Evolutionary conservation across 2,329 filamentous ascomycete genomes (phyloP).

Genomic region (Claviceps capensis): DNA sequence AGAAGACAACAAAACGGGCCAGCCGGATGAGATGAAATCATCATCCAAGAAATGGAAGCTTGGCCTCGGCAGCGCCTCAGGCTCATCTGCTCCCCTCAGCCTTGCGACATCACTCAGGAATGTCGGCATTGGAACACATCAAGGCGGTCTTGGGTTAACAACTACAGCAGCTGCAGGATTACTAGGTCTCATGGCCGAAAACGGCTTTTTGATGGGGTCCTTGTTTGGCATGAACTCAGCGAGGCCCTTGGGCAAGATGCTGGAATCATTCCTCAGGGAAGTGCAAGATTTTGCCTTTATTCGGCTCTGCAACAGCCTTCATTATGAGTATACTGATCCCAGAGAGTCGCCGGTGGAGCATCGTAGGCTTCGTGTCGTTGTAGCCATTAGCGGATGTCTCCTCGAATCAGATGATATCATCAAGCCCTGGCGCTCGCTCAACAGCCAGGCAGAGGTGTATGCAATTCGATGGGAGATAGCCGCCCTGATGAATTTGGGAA

Average conservation of each 20-base stretch:
- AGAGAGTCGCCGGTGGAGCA: constrained; percentile 40
- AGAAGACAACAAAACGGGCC: constrained; percentile 18
- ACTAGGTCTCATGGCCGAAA: constrained; percentile 68
- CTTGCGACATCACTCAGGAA: constrained; percentile 65
- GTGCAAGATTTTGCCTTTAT: constrained; percentile 83
- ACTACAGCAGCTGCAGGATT: constrained; percentile 63
- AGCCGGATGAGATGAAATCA: constrained; percentile 44
- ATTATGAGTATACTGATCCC: constrained; percentile 30
- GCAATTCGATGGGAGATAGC: constrained; percentile 74
- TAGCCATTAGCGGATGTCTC: constrained; percentile 74
- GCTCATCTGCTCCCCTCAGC: constrained; percentile 39
- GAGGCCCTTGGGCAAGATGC: constrained; percentile 70
- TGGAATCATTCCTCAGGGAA: constrained; percentile 76
- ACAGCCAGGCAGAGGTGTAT: constrained; percentile 63
- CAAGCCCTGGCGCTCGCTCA: constrained; percentile 66
- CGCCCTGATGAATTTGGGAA: constrained; percentile 62
- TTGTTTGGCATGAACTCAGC: constrained; percentile 87
- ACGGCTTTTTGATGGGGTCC: constrained; percentile 64
- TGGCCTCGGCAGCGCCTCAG: constrained; percentile 30
- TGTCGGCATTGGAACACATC: constrained; percentile 65
- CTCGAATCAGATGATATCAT: constrained; percentile 53
- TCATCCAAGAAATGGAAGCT: constrained; percentile 59
- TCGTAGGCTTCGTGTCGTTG: constrained; percentile 63
- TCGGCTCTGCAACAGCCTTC: constrained; percentile 44
- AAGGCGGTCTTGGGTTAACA: constrained; percentile 64